Base-by-base conservation (phyloP, 805 yeast genomes). In the Metschnikowia continentalis region DNA sequence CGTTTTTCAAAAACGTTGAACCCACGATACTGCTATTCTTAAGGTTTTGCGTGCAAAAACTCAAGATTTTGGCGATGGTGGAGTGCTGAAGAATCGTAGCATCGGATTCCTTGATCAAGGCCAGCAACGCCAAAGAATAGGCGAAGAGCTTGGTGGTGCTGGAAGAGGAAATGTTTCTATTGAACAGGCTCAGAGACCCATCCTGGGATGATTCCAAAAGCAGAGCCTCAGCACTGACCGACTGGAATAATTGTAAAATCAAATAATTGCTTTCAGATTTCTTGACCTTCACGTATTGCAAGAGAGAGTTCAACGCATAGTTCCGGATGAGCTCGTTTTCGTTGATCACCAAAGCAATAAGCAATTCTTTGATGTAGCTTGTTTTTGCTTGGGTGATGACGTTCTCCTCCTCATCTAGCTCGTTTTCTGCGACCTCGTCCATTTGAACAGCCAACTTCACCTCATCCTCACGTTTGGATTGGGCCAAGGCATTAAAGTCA, bases 21-120 rank as follows among this genome's bases (percentile, higher is more conserved):
- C 59, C 59, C 11, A 55, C 49, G 26, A 58, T 62, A 33, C 60
- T 62, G 51, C 60, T 70, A 49, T 72, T 75, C 56, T 74, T 74
- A 57, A 74, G 65, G 48, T 64, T 70, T 48, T 74, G 78, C 8
- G 78, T 74, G 55, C 78, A 74, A 51, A 72, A 74, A 68, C 77
- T 72, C 53, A 74, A 60, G 10, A 74, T 62, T 48, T 72, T 71
- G 19, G 74, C 72, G 19, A 73, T 62, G 2, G 74, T 70, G 6
- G 77, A 61, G 47, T 72, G 71, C 51, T 72, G 77, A 5, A 74
- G 57, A 14, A 65, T 52, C 1, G 66, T 61, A 8, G 68, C 59
- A 19, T 70, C 68, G 1, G 77, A 66, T 41, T 69, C 72, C 49
- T 64, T 70, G 17, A 74, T 60, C 22, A 73, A 57, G 0, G 74